phyloP scores from a whole-genome alignment of 768 basidiomycete genomes.

The Cyclocybe aegerita region DNA sequence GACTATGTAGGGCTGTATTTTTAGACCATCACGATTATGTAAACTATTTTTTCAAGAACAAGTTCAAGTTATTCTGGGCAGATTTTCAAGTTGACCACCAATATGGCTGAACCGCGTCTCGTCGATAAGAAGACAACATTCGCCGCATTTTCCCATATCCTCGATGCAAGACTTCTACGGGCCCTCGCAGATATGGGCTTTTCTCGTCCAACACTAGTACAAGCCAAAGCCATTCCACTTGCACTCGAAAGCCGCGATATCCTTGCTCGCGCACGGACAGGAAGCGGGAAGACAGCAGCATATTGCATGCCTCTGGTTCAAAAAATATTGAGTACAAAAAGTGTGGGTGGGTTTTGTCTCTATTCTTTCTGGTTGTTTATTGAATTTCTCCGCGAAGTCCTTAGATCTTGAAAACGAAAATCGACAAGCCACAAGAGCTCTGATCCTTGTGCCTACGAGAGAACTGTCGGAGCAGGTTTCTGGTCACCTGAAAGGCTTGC shows the following conservation, averaged over 20 bases:
- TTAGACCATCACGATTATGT: slow-evolving; percentile 19
- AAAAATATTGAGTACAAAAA: slow-evolving; percentile 80
- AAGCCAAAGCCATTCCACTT: slow-evolving; percentile 88
- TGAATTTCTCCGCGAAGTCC: slow-evolving; percentile 26
- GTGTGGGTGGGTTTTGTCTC: slow-evolving; percentile 48
- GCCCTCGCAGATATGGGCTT: slow-evolving; percentile 91
- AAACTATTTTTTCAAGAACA: slow-evolving; percentile 15
- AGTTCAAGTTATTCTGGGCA: background rate
- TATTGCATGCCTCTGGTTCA: slow-evolving; percentile 92
- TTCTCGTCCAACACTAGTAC: slow-evolving; percentile 88
- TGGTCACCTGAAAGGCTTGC: slow-evolving; percentile 59
- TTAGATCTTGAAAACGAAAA: slow-evolving; percentile 36
- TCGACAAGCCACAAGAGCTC: slow-evolving; percentile 63
- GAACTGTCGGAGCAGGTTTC: slow-evolving; percentile 93
- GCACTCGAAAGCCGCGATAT: slow-evolving; percentile 89
- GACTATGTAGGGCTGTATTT: slow-evolving; percentile 15
- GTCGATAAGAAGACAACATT: slow-evolving; percentile 52
- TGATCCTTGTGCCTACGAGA: slow-evolving; percentile 87
- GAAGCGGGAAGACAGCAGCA: slow-evolving; percentile 96
- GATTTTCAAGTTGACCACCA: background rate
- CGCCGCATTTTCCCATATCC: slow-evolving; percentile 66
- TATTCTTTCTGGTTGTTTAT: background rate
- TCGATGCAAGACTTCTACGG: slow-evolving; percentile 83
- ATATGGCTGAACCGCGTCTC: slow-evolving; percentile 46
- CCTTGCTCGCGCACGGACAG: slow-evolving; percentile 91